A percentile compares a stretch with the other conserved stretches of the same genome.
phyloP scores from a whole-genome alignment of 2,329 filamentous ascomycete species.

The Alternaria alternata region DNA sequence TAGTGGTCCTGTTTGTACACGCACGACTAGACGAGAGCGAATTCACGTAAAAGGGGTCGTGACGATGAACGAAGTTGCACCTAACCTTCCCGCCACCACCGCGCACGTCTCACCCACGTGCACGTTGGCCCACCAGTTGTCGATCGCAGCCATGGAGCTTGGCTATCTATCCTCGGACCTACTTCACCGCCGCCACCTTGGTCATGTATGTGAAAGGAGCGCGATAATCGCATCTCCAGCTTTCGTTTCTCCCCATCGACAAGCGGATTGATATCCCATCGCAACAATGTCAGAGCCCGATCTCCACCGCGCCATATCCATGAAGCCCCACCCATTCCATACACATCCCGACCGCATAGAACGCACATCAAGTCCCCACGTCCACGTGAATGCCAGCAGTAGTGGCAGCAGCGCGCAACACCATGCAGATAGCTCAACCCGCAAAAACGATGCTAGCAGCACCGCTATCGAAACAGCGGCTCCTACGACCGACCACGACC shows the following conservation, averaged over 20 bases:
- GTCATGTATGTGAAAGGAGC: not conserved
- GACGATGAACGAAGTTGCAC: not conserved
- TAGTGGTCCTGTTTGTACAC: not conserved
- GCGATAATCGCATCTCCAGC: not conserved
- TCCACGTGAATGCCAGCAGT: conserved; percentile 12
- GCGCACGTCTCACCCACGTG: conserved; percentile 25
- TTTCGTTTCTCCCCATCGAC: not conserved
- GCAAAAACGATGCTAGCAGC: conserved; percentile 46
- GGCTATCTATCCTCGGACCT: not conserved
- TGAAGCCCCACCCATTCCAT: conserved; percentile 57
- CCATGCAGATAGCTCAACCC: conserved; percentile 19
- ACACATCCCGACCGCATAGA: conserved; percentile 38
- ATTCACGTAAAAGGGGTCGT: not conserved
- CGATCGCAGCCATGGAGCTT: conserved; percentile 2
- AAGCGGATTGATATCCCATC: not conserved
- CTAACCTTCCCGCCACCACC: conserved; percentile 6
- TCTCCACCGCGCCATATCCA: conserved; percentile 58
- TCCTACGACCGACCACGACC: conserved; percentile 42
- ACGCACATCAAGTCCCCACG: conserved; percentile 41
- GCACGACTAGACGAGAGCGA: not conserved
- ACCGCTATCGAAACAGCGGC: conserved; percentile 51
- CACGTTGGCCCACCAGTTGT: conserved; percentile 8
- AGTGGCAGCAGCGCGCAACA: conserved; percentile 23
- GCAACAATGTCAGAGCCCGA: conserved; percentile 54
- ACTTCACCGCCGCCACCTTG: not conserved